Conservation (phyloP, 768 basidiomycete species). For the Hydnum rufescens region DNA sequence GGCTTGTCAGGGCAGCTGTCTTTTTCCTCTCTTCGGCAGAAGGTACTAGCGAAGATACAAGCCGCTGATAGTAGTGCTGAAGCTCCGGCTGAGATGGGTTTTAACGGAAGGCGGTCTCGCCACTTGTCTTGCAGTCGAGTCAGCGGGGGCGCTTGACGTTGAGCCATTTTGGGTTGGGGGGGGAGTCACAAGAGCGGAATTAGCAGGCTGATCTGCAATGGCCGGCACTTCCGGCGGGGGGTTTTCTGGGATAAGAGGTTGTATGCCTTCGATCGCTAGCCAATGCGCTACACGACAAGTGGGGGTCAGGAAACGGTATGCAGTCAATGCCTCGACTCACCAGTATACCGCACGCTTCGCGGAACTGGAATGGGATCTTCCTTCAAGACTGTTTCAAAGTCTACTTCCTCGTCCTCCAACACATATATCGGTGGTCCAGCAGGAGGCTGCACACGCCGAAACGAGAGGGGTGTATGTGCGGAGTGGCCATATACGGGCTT, state of each 20-base stretch:
- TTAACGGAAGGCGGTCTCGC: conserved; percentile 7
- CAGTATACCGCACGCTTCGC: conserved; percentile 61
- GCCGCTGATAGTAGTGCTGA: conserved; percentile 82
- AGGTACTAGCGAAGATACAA: conserved; percentile 69
- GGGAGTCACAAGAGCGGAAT: conserved; percentile 7
- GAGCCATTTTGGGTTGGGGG: conserved; percentile 5
- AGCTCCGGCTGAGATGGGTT: conserved; percentile 61
- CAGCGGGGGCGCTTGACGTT: background rate
- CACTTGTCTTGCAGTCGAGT: conserved; percentile 6
- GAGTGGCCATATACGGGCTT: conserved; percentile 73
- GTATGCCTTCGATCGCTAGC: conserved; percentile 95
- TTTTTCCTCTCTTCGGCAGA: conserved; percentile 43
- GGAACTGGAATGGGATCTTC: conserved; percentile 72
- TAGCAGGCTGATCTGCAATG: background rate
- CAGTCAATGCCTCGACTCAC: conserved; percentile 7
- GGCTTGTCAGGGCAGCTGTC: conserved; percentile 73
- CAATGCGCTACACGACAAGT: conserved; percentile 48
- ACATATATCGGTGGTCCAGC: conserved; percentile 59
- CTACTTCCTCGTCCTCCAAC: conserved; percentile 92
- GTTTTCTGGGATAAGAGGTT: conserved; percentile 91
- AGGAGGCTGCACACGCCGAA: conserved; percentile 25
- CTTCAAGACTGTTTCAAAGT: conserved; percentile 77
- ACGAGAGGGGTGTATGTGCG: conserved; percentile 39
- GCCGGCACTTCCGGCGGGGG: conserved; percentile 29
- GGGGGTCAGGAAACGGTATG: background rate